Evolutionary conservation across 257 asterid species (phyloP).

Genomic region (Rehmannia glutinosa): DNA sequence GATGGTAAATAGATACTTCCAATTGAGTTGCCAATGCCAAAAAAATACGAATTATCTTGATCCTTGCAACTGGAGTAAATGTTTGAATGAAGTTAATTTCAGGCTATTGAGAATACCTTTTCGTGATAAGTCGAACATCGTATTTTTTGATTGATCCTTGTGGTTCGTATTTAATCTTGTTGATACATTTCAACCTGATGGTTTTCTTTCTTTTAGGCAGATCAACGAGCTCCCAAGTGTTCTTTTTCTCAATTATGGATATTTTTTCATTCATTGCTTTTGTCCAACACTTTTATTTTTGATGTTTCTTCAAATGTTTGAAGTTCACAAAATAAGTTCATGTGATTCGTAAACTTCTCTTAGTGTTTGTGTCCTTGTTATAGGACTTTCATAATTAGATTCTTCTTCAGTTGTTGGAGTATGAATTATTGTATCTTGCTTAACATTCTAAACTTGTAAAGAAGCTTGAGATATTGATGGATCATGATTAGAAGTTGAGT

Average conservation of each 20-base stretch:
- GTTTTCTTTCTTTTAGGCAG: neutral
- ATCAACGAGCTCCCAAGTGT: neutral
- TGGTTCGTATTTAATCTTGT: too few relatives aligned
- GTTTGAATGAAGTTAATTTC: neutral
- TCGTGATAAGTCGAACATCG: neutral
- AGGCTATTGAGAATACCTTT: neutral
- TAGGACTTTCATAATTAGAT: neutral
- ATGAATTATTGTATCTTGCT: neutral
- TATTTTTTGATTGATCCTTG: neutral
- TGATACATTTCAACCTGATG: neutral
- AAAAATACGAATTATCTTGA: neutral
- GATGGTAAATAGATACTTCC: neutral
- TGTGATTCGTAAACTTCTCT: neutral
- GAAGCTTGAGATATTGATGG: neutral
- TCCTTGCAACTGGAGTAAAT: neutral
- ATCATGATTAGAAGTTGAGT: neutral
- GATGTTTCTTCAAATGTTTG: neutral
- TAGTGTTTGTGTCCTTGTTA: neutral
- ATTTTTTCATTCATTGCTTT: slow-evolving; percentile 10
- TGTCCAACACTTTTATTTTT: neutral
- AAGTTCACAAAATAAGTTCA: neutral
- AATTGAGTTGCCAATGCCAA: neutral
- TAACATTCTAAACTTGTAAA: neutral
- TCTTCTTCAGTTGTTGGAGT: neutral
- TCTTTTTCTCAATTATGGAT: neutral